Percentiles rank a stretch among this genome's conserved stretches.
Conservation (phyloP, 2,329 filamentous ascomycete genomes). For the Colletotrichum somersetense region DNA sequence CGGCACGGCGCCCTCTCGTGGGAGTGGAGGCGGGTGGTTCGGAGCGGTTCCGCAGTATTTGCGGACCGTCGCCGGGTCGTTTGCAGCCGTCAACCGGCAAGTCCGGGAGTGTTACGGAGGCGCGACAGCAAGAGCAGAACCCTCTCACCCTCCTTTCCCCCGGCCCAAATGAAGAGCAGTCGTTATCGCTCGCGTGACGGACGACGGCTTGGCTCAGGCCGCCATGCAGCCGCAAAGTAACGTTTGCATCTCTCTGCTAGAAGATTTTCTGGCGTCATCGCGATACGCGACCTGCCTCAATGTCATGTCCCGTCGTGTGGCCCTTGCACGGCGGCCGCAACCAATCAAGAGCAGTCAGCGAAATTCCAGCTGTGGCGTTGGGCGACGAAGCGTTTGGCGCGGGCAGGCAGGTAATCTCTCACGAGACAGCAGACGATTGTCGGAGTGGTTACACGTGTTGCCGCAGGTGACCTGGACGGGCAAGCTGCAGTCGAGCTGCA, state of each 20-base stretch:
- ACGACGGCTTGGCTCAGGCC: constrained; percentile 4
- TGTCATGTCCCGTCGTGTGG: constrained; percentile 2
- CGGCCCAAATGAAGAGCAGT: neutral
- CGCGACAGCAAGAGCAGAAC: too few species aligned
- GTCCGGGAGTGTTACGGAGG: neutral
- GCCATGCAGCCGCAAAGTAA: constrained; percentile 9
- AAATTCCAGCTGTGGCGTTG: constrained; percentile 15
- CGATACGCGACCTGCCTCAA: constrained; percentile 22
- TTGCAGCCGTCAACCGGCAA: neutral
- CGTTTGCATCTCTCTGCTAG: neutral
- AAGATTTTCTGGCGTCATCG: constrained; percentile 17
- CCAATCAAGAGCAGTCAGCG: constrained; percentile 15
- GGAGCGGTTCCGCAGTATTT: neutral
- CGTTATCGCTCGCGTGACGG: neutral
- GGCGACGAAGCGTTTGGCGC: neutral
- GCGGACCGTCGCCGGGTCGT: neutral
- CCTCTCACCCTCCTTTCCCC: neutral
- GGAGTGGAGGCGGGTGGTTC: neutral
- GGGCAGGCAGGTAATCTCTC: constrained; percentile 24
- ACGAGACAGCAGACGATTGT: constrained; percentile 12
- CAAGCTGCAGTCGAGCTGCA: constrained; percentile 35
- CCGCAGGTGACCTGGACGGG: constrained; percentile 35
- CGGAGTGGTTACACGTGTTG: constrained; percentile 42
- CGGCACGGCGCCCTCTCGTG: neutral
- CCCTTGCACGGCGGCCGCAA: neutral